These are phyloP conservation scores for Xylaria sp. DNA, from an alignment of 2,329 filamentous ascomycete genomes.

Conservation along the genomic window DNA sequence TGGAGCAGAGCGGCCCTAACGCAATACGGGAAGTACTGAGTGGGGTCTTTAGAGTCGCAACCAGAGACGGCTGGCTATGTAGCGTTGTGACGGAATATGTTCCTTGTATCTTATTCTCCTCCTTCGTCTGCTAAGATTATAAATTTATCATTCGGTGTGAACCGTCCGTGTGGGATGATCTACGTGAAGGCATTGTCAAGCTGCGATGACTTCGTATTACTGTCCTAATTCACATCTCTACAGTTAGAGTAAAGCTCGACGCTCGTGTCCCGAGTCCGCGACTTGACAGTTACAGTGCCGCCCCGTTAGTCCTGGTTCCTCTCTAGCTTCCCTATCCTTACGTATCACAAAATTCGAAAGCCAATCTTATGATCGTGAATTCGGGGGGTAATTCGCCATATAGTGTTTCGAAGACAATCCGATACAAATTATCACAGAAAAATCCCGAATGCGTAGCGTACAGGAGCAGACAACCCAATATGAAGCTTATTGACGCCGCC, in stretches of 20 bases:
- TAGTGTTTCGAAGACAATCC: not conserved
- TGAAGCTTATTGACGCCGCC: slow-evolving; percentile 19
- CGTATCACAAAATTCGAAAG: not conserved
- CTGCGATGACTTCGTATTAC: no score
- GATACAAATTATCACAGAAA: not conserved
- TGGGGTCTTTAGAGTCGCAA: not conserved
- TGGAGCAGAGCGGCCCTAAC: not conserved
- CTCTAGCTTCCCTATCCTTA: no score
- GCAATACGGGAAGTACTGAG: not conserved
- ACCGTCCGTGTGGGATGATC: no score
- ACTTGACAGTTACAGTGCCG: no score
- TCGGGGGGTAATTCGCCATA: not conserved
- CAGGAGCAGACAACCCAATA: not conserved
- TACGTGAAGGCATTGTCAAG: no score
- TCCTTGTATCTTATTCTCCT: no score
- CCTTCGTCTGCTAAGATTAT: no score
- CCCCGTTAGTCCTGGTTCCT: no score
- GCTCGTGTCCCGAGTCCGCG: no score
- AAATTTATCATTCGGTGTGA: no score
- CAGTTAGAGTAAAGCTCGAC: no score
- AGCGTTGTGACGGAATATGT: not conserved
- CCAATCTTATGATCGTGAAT: not conserved
- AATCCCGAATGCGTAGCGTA: not conserved
- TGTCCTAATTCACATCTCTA: no score
- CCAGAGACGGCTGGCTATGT: not conserved